Evolutionary conservation across 441 rosid species (phyloP), one percentile per base, ranked within the genome.

Genomic region (Pelargonium myrrhifolium): DNA sequence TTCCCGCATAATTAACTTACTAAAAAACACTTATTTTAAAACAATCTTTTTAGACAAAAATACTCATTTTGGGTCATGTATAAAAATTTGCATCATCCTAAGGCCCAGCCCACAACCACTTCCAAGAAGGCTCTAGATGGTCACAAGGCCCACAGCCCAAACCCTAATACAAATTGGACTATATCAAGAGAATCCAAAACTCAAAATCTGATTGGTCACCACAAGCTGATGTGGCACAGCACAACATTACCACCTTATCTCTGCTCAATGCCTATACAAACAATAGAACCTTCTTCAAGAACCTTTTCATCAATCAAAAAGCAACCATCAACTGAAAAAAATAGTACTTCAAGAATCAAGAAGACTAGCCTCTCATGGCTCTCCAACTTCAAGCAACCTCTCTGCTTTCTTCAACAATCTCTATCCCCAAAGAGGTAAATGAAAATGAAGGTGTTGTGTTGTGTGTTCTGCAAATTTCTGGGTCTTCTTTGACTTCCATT

Each of bases 361-460:
- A n/a, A 24, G n/a, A 31, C 15, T 17, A 53, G 59, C 17, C 14
- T 53, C 20, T 61, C 69, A 84, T 86, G 89, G 84, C 93, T 69
- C 84, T 85, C 51, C 84, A 76, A 9, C 59, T 53, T 20, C 59
- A 53, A 63, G 82, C 89, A 76, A 73, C 86, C 35, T 80, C 82
- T 49, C 39, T 78, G 67, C 80, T 85, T 75, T 81, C 88, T 58
- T 74, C 89, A 28, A 65, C 85, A n/a, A 58, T 80, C 69, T 75
- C 83, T 66, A 51, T 77, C 75, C 74, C 74, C 76, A 84, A 80
- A 79, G 88, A 88, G 81, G 89, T 83, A 18, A 56, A 71, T 20
- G 12, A 20, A n/a, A 3, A 9, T 9, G 0, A 28, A 35, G 39
- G 39, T 35, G 39, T 35, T 35, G 39, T 35, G 39, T 35, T 35